Evolutionary conservation across 2,329 filamentous ascomycete species (phyloP), one percentile per base, ranked within the genome.

Genomic region (Claviceps sp.): DNA sequence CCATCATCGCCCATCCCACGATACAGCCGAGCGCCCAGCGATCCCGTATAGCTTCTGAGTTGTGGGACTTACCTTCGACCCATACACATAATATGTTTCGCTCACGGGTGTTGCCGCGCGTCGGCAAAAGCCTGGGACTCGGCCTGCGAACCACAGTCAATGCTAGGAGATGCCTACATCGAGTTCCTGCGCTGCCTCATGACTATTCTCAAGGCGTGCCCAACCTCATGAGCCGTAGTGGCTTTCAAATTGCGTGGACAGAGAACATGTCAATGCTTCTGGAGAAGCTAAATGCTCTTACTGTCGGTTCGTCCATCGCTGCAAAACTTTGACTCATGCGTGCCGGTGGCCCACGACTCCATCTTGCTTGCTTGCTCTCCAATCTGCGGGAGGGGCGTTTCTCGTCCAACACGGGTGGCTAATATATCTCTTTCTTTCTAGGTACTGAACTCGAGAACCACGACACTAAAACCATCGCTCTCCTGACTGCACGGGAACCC

Each of bases 401-500:
- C 29, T 14, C 6, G 16, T 47, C 11, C 17, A 2, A 6, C 3
- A 14, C 29, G 17, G 34, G 17, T 37, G 16, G 34, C 45, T 47
- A 7, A 47, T 23, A 44, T 26, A 17, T 29, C 16, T 29, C 13
- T 14, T 49, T n/a, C 7, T 4, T 9, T 44, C 29, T 36, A 88
- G 85, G 79, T 59, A 84, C 79, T 58, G 72, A 80, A 17, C 76
- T 79, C 62, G 83, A 83, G 58, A 70, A 79, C 64, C 71, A 76
- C 58, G 71, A 76, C 49, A 68, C 80, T 55, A 82, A 86, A 68
- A 73, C 81, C 46, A 82, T 95, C 63, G 70, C 86, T 63, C 75
- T 91, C 62, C 75, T 80, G 62, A 84, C 84, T 53, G 86, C 91
- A 54, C 88, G 89, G 67, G 80, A 93, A 62, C 85, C 91, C 45